These are phyloP conservation scores for Aphanoascus verrucosus DNA, from an alignment of 2,329 filamentous ascomycete species.

Conservation along the genomic window DNA sequence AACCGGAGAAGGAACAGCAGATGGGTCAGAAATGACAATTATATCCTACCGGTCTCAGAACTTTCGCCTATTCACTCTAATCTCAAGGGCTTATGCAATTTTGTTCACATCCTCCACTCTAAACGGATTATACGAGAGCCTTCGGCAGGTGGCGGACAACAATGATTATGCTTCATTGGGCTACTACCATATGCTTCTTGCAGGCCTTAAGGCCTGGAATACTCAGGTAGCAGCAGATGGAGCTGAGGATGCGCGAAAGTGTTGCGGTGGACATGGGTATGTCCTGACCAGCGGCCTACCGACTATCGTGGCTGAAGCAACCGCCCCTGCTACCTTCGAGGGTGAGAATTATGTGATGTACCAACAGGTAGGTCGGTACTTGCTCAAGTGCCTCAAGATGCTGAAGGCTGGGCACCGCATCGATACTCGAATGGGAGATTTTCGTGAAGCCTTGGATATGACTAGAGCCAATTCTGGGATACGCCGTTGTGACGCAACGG, in stretches of 20 bases:
- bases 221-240: conserved; percentile 21
- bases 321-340: conserved; percentile 26
- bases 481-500: conserved; percentile 13
- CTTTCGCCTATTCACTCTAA: conserved; percentile 18
- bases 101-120: conserved; percentile 18
- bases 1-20: conserved; percentile 17
- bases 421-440: background rate
- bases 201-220: conserved; percentile 24
- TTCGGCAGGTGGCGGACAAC: conserved; percentile 9
- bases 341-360: conserved; percentile 36
- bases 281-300: conserved; percentile 26
- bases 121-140: conserved; percentile 14
- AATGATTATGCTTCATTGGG: conserved; percentile 12
- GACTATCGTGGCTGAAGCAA: conserved; percentile 23
- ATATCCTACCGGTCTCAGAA: conserved; percentile 23
- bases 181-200: conserved; percentile 21
- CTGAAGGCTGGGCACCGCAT: conserved; percentile 11
- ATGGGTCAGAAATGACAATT: conserved; percentile 17
- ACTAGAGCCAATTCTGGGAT: background rate
- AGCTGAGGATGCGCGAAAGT: conserved; percentile 28
- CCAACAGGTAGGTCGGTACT: conserved; percentile 28
- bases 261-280: conserved; percentile 33
- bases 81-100: conserved; percentile 22
- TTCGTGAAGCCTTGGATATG: conserved; percentile 2
- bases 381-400: conserved; percentile 15